A percentile compares a stretch with the other conserved stretches of the same genome.
Conservation (phyloP, 345 rosid genomes). For the Camelina neglecta region DNA sequence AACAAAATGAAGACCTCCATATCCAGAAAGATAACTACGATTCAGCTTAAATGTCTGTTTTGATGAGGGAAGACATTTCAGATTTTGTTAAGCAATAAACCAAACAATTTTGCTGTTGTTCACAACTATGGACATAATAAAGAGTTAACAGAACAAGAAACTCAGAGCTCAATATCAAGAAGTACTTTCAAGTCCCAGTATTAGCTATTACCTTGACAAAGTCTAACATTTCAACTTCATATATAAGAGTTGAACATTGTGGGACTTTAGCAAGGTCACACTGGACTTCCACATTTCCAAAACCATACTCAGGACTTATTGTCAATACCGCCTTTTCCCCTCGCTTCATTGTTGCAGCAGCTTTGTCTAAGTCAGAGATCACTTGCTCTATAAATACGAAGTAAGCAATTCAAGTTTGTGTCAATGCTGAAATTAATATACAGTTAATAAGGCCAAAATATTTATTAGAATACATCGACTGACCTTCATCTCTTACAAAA, state of each 20-base stretch:
- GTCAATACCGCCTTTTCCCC: not conserved
- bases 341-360: constrained; percentile 15
- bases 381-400: constrained; percentile 1
- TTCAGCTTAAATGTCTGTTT: not conserved
- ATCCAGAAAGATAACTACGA: not conserved
- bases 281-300: constrained; percentile 6
- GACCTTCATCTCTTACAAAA: constrained; percentile 1
- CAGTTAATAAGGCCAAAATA: not conserved
- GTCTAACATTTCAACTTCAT: constrained; percentile 5
- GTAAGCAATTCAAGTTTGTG: constrained; percentile 10
- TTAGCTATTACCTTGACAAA: constrained; percentile 6
- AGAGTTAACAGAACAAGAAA: not conserved
- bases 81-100: not conserved
- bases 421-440: not conserved
- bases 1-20: not conserved
- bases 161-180: not conserved
- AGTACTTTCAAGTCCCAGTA: not conserved
- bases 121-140: not conserved
- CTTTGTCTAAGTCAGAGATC: not conserved
- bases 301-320: constrained; percentile 10
- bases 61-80: not conserved
- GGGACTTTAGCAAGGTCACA: constrained; percentile 3
- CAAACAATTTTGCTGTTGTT: not conserved
- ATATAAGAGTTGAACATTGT: not conserved
- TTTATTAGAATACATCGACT: not conserved